Percentiles rank a stretch among this genome's conserved stretches.
phyloP scores from a whole-genome alignment of 805 yeast species.

The Starmerella cellae region DNA sequence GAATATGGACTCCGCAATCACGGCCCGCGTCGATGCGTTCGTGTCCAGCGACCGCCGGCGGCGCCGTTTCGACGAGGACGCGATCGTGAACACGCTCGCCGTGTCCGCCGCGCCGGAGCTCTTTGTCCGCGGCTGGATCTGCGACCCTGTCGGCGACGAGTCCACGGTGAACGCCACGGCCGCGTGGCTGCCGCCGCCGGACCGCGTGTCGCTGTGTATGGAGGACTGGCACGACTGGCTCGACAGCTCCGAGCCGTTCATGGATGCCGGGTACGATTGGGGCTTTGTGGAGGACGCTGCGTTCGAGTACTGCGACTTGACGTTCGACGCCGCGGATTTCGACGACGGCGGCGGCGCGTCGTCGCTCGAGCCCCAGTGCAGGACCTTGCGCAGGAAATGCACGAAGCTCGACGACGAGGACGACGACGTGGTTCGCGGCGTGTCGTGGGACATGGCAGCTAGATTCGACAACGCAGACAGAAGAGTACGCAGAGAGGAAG shows the following conservation, averaged over 20 bases:
- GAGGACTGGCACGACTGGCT: background rate
- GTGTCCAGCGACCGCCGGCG: conserved; percentile 29
- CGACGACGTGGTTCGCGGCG: no score
- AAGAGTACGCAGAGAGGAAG: no score
- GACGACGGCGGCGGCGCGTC: background rate
- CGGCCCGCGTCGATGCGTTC: conserved; percentile 28
- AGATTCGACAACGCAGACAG: no score
- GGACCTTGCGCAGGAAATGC: background rate
- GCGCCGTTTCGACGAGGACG: conserved; percentile 27
- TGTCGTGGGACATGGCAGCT: background rate
- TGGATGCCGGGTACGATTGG: background rate
- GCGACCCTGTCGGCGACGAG: background rate
- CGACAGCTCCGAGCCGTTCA: background rate
- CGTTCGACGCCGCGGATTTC: background rate
- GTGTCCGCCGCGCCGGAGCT: conserved; percentile 20
- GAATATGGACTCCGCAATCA: conserved; percentile 26
- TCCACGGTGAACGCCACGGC: conserved; percentile 1
- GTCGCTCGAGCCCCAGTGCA: conserved; percentile 1
- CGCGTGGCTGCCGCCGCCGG: background rate
- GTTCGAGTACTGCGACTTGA: background rate
- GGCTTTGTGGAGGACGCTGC: background rate
- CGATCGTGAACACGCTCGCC: conserved; percentile 30
- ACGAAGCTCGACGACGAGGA: background rate
- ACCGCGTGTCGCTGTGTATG: background rate
- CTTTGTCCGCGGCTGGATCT: background rate